A percentile compares a stretch with the other conserved stretches of the same genome.
Conservation (phyloP, 2,329 filamentous ascomycete species). For the Botryotinia calthae region DNA sequence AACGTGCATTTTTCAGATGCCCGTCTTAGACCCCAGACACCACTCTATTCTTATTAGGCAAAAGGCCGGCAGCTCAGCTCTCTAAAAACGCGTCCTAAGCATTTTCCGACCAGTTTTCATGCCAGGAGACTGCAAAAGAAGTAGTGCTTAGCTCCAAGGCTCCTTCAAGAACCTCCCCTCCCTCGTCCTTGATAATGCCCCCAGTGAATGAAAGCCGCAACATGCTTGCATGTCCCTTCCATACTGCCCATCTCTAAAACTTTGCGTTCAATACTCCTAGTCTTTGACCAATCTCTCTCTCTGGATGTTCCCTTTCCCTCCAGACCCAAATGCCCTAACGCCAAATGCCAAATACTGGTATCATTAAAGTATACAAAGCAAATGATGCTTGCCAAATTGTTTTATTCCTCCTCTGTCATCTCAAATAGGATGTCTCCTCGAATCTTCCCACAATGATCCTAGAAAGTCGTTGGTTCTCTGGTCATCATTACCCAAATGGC, state of each 20-base stretch:
- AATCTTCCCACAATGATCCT: neutral
- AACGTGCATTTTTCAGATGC: neutral
- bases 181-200: neutral
- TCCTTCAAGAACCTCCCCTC: neutral
- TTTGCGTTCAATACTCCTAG: neutral
- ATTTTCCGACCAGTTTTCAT: neutral
- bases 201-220: neutral
- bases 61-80: neutral
- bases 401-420: neutral
- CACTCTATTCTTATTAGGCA: neutral
- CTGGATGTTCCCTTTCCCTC: neutral
- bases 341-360: constrained; percentile 31
- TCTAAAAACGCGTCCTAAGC: neutral
- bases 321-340: neutral
- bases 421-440: neutral
- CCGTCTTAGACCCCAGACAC: no score
- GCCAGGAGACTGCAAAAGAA: neutral
- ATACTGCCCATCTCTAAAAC: neutral
- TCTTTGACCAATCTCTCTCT: neutral
- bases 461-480: neutral
- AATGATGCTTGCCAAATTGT: neutral
- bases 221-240: neutral
- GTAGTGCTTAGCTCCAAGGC: neutral
- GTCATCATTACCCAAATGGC: constrained; percentile 1
- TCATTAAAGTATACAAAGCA: constrained; percentile 23